Base-by-base conservation (phyloP, 2,329 filamentous ascomycete species). In the Monosporascus sp. region DNA sequence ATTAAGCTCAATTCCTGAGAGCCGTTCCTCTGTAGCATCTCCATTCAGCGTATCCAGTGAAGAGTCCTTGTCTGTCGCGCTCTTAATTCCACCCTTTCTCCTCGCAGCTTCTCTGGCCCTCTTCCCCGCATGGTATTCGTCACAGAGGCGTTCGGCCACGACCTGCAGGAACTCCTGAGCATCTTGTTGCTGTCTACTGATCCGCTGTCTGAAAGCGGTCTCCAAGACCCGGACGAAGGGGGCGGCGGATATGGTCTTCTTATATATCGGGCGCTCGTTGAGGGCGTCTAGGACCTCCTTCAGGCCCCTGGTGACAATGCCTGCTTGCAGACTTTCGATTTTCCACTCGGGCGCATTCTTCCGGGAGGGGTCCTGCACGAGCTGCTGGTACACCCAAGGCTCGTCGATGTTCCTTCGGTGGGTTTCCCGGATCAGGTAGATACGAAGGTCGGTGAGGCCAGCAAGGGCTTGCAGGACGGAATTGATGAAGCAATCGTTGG, bases 401-500 rank as follows among this genome's bases (percentile, higher is more conserved):
- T 89, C 88, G 67, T 96, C 90, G 56, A 97, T 81, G 60, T 82
- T 82, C 60, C 93, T 84, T 56, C 91, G 83, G 71, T 97, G 90
- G 36, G 89, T 87, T 74, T 97, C 93, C 61, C 90, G 83, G 66
- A 97, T 97, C 57, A 99, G 77, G 73, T 97, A 99, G 61, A 94
- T 73, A 58, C 94, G 86, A 66, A 99, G 77, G 68, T 97, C 91
- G 49, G 88, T 89, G 35, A 97, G 77, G 3, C 94, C 94, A 15
- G 94, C 93, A 44, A 99, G 80, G 7, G 90, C 91, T 74, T 99
- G 94, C 37, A 99, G 82, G 20, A 96, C 88, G 24, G 91, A 96
- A 72, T 99, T 99, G 76, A 97, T 97, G 72, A 93, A 94, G 76
- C 89, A 94, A 71, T 94, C 94, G 72, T 99, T 99, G 61, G 93